These are phyloP conservation scores for Sugiyamaella japonica DNA, from an alignment of 1,139 yeast species.

Conservation along the genomic window DNA sequence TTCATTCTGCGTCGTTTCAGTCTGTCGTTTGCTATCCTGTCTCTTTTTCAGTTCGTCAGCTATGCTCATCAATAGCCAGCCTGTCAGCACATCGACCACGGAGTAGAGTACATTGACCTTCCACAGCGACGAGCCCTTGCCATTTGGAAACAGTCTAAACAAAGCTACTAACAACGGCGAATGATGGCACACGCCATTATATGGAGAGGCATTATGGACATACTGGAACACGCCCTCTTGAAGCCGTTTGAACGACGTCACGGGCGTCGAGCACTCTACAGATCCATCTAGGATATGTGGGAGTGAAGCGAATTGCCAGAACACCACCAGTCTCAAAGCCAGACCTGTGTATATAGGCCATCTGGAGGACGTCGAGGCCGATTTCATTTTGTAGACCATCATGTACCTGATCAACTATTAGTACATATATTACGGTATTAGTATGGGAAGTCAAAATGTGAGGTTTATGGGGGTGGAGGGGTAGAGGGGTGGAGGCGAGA, in stretches of 20 bases:
- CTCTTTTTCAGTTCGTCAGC: conserved; percentile 30
- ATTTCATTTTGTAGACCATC: not conserved
- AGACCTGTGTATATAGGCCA: conserved; percentile 25
- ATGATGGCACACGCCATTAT: conserved; percentile 87
- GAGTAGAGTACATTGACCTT: conserved; percentile 43
- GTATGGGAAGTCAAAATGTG: too few relatives aligned
- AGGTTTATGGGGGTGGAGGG: too few relatives aligned
- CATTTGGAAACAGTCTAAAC: conserved; percentile 44
- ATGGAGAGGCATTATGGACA: conserved; percentile 61
- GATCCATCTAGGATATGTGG: conserved; percentile 49
- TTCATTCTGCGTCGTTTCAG: not conserved
- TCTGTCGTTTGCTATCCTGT: not conserved
- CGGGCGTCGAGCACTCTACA: conserved; percentile 79
- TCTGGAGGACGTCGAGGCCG: not conserved
- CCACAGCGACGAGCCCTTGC: conserved; percentile 19
- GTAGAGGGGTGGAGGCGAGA: too few relatives aligned
- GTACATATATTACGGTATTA: too few relatives aligned
- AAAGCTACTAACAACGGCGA: conserved; percentile 65
- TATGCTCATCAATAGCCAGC: conserved; percentile 46
- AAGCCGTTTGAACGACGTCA: conserved; percentile 63
- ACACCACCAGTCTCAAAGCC: conserved; percentile 30
- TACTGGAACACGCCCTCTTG: conserved; percentile 77
- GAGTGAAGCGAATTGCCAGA: conserved; percentile 36
- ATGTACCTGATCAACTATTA: not conserved
- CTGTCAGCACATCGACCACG: conserved; percentile 45